phyloP scores from a whole-genome alignment of 192 early-diverging fungal genomes.

The Coemansia sp. region DNA sequence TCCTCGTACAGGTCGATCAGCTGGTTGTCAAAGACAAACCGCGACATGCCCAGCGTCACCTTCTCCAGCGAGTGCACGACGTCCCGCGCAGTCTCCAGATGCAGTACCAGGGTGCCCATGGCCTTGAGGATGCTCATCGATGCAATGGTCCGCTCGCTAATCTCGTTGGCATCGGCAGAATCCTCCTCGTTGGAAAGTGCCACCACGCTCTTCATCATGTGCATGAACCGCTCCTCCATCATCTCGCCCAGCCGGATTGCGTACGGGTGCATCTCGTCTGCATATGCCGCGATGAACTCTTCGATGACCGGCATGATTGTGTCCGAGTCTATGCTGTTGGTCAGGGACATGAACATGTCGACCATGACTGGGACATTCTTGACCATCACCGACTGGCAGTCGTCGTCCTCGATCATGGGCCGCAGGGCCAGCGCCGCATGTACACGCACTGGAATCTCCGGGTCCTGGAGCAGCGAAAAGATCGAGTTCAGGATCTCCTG shows the following conservation, averaged over 20 bases:
- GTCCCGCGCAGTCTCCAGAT: conserved; percentile 76
- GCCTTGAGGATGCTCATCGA: conserved; percentile 88
- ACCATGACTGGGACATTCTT: conserved; percentile 82
- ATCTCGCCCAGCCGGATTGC: conserved; percentile 83
- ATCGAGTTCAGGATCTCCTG: conserved; percentile 53
- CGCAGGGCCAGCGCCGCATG: conserved; percentile 77
- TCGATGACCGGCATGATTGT: conserved; percentile 83
- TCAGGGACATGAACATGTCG: conserved; percentile 78
- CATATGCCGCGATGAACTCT: conserved; percentile 84
- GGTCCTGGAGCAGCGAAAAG: conserved; percentile 57
- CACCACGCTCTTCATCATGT: conserved; percentile 72
- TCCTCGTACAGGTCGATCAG: conserved; percentile 75
- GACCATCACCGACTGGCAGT: conserved; percentile 65
- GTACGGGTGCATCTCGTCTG: conserved; percentile 86
- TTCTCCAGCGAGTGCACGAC: conserved; percentile 76
- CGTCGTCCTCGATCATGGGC: conserved; percentile 70
- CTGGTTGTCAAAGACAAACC: conserved; percentile 68
- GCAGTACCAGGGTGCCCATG: conserved; percentile 77
- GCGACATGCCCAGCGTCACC: conserved; percentile 69
- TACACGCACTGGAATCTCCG: conserved; percentile 83
- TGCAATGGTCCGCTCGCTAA: conserved; percentile 81
- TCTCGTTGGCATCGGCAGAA: conserved; percentile 55
- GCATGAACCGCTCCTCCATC: conserved; percentile 80
- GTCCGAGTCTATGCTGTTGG: conserved; percentile 91
- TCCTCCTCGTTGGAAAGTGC: conserved; percentile 35